Conservation (phyloP, 2,329 filamentous ascomycete species). For the Pezicula neosporulosa region DNA sequence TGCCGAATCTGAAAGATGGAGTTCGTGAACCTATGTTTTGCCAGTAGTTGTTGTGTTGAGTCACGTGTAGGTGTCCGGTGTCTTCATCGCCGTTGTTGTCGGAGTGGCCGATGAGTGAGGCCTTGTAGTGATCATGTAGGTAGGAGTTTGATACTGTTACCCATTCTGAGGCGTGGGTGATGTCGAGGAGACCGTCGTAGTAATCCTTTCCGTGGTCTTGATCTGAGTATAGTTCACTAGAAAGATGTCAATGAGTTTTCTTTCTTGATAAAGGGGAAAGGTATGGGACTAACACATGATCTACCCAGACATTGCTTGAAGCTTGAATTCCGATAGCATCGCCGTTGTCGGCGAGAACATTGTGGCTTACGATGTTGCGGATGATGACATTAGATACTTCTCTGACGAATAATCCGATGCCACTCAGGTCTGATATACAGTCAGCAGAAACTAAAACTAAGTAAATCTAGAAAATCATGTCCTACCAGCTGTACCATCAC, state of each 20-base stretch:
- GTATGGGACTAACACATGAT: constrained; percentile 52
- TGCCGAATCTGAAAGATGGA: constrained; percentile 64
- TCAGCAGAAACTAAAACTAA: constrained; percentile 20
- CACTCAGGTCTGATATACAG: background rate
- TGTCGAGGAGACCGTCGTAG: constrained; percentile 64
- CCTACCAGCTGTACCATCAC: constrained; percentile 14
- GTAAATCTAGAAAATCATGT: constrained; percentile 7
- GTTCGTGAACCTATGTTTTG: constrained; percentile 59
- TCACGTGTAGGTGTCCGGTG: constrained; percentile 58
- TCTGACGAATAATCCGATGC: constrained; percentile 38
- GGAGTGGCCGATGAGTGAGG: constrained; percentile 55
- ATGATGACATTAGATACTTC: constrained; percentile 56
- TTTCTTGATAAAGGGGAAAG: constrained; percentile 39
- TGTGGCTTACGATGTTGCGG: constrained; percentile 57
- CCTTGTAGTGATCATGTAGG: constrained; percentile 59
- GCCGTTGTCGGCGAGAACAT: constrained; percentile 51
- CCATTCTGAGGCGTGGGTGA: constrained; percentile 60
- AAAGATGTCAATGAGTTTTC: too few relatives aligned
- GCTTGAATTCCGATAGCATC: constrained; percentile 58
- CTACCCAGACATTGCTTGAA: constrained; percentile 61
- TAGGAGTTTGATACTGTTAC: constrained; percentile 49
- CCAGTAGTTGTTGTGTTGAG: constrained; percentile 66
- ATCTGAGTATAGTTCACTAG: constrained; percentile 31
- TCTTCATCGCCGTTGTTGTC: constrained; percentile 56
- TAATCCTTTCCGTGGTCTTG: constrained; percentile 61